A percentile compares a stretch with the other conserved stretches of the same genome.
Evolutionary conservation across 169 alveolate genomes (phyloP).

Genomic region (Plasmodium gallinaceum): DNA sequence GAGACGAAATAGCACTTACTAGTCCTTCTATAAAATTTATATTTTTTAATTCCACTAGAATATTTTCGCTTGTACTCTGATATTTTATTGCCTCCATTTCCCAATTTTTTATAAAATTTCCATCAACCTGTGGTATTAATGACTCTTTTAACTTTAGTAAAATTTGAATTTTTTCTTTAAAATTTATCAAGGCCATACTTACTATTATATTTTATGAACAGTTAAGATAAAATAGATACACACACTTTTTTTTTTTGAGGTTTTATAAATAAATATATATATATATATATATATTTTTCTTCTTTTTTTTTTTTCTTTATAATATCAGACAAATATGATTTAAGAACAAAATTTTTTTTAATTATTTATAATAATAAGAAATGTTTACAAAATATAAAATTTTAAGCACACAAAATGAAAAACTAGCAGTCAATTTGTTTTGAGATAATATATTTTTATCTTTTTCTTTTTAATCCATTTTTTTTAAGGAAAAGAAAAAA

Average conservation of each 20-base stretch:
- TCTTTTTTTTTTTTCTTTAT: background rate
- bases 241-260: background rate
- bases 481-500: background rate
- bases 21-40: conserved; percentile 34
- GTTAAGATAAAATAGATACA: background rate
- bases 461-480: conserved; percentile 15
- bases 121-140: conserved; percentile 76
- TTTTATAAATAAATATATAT: background rate
- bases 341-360: background rate
- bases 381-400: conserved; percentile 2
- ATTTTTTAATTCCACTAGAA: conserved; percentile 69
- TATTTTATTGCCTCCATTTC: conserved; percentile 78
- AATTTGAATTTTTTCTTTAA: conserved; percentile 68
- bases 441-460: background rate
- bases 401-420: conserved; percentile 14
- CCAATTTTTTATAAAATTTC: conserved; percentile 80
- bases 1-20: conserved; percentile 74
- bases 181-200: conserved; percentile 66
- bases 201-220: conserved; percentile 16
- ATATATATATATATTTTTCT: background rate
- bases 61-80: conserved; percentile 80
- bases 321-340: conserved; percentile 2
- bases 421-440: background rate
- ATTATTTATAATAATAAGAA: background rate
- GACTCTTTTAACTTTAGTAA: conserved; percentile 74